phyloP scores from a whole-genome alignment of 441 rosid genomes.

The Bocquillonia castaneifolia region DNA sequence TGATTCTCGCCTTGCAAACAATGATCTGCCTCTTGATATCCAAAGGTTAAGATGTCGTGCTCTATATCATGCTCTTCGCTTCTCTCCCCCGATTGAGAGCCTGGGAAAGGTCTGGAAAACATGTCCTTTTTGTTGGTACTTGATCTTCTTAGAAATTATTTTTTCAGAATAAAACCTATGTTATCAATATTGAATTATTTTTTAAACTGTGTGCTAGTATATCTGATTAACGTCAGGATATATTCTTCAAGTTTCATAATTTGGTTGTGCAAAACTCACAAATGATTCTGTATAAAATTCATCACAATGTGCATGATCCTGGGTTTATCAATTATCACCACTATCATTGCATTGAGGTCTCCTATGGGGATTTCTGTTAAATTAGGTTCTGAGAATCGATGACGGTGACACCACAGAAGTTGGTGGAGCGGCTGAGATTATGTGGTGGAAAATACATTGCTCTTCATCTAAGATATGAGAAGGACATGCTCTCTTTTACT shows the following conservation, averaged over 20 bases:
- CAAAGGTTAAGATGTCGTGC: conserved; percentile 93
- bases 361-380: conserved; percentile 86
- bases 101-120: conserved; percentile 74
- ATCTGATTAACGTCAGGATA: background rate
- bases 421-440: conserved; percentile 80
- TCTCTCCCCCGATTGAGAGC: conserved; percentile 69
- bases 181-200: background rate
- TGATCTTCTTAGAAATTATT: conserved; percentile 15
- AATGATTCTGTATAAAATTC: conserved; percentile 2
- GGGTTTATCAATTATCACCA: conserved; percentile 25
- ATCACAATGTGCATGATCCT: conserved; percentile 16
- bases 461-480: conserved; percentile 93
- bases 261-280: background rate
- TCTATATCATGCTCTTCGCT: conserved; percentile 61
- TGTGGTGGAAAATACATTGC: conserved; percentile 70
- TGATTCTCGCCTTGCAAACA: conserved; percentile 94
- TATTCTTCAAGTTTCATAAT: background rate
- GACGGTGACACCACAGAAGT: conserved; percentile 90
- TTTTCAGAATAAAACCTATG: conserved; percentile 1
- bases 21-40: conserved; percentile 73
- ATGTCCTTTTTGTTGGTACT: conserved; percentile 5
- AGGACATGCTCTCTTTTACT: conserved; percentile 95
- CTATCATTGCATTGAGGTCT: conserved; percentile 65
- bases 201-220: background rate
- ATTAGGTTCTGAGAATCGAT: conserved; percentile 91